A percentile compares a stretch with the other conserved stretches of the same genome.
Conservation (phyloP, 768 basidiomycete genomes). For the Amanita jacksonii region DNA sequence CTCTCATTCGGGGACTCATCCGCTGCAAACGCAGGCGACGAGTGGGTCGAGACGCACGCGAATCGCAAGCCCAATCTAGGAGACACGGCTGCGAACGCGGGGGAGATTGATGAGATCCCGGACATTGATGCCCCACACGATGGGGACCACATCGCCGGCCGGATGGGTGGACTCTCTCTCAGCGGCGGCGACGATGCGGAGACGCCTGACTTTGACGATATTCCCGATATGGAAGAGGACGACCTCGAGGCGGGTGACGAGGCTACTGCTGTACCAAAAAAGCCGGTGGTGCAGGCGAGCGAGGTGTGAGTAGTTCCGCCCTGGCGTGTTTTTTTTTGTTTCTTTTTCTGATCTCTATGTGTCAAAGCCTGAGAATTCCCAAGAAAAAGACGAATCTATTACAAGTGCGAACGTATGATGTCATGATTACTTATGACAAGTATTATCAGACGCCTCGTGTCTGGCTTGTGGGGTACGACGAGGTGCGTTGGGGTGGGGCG, state of each 20-base stretch:
- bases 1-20: conserved; percentile 70
- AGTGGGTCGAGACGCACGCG: conserved; percentile 99
- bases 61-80: conserved; percentile 44
- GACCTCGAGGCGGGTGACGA: conserved; percentile 83
- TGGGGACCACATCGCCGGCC: conserved; percentile 32
- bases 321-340: background rate
- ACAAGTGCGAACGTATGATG: conserved; percentile 97
- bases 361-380: conserved; percentile 45
- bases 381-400: conserved; percentile 73
- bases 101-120: conserved; percentile 77
- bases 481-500: conserved; percentile 37
- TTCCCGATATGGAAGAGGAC: conserved; percentile 99
- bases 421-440: conserved; percentile 99
- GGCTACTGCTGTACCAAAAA: conserved; percentile 61
- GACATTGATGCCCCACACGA: conserved; percentile 58
- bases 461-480: conserved; percentile 97
- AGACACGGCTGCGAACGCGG: conserved; percentile 49
- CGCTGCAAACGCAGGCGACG: conserved; percentile 56
- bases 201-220: conserved; percentile 93
- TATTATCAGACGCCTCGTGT: conserved; percentile 98
- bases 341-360: background rate
- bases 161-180: conserved; percentile 39
- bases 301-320: conserved; percentile 23
- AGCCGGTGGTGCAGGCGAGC: conserved; percentile 32
- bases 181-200: conserved; percentile 29